Evolutionary conservation across 331 rosid species (phyloP), one percentile per base, ranked within the genome.

Genomic region (Quercus phellos): DNA sequence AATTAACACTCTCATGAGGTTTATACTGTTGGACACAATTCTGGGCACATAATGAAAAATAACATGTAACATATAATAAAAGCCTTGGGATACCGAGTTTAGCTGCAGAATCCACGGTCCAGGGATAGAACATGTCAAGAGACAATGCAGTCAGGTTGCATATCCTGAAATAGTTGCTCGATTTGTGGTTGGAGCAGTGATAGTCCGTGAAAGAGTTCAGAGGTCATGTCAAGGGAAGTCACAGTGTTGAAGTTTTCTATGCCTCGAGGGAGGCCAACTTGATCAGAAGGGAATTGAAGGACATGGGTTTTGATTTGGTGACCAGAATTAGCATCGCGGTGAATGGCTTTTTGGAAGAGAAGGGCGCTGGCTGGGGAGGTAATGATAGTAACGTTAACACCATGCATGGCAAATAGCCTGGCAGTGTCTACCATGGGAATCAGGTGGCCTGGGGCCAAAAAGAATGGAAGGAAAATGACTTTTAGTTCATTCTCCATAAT

Each of bases 1-100:
- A 77, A 2, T 13, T 56, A 29, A 76, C 74, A 6, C n/a, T 46
- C 32, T 82, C 55, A 18, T 76, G 74, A 42, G 83, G 83, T 32
- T 68, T 53, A 24, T 75, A 76, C 70, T 68, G 34, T 42, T 19
- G 12, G 4, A 87, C 46, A 51, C 30, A 82, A 29, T 77, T 71
- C 0, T 0, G 3, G 1, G 42, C 71, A 50, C 85, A 86, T 2
- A 22, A 16, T 1, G 83, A 42, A 18, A 89, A 86, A 70, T 55
- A 80, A 60, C 90, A 51, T 14, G 84, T 69, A 46, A 83, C 82
- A 60, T 79, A 79, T 26, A 72, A 84, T 64, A 70, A 68, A 2
- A 88, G 6, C 86, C 92, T 84, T 11, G 90, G 92, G 59, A 86
- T 80, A 0, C 88, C 86, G 13, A 85, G 66, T 51, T 68, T 77